Evolutionary conservation across 345 rosid species (phyloP).

Genomic region (Ailanthus altissimus): DNA sequence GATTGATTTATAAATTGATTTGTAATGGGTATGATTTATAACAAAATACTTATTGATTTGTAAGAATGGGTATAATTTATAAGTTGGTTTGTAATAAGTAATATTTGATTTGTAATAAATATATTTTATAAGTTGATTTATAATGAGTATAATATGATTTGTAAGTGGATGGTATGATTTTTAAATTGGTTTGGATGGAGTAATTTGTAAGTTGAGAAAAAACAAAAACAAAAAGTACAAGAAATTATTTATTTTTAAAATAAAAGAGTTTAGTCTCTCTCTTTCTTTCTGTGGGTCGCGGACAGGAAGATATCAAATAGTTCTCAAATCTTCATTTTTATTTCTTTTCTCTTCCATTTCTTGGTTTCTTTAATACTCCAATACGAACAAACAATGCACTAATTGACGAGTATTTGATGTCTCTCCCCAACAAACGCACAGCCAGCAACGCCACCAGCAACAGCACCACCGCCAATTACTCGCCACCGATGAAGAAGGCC

Average conservation of each 20-base stretch:
- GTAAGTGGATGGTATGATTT: too few species aligned
- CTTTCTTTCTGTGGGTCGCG: not conserved
- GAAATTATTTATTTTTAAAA: too few species aligned
- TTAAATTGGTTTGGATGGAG: too few species aligned
- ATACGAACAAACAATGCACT: constrained; percentile 31
- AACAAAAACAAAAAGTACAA: not conserved
- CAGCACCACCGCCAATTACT: constrained; percentile 20
- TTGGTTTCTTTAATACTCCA: not conserved
- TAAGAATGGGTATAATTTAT: too few species aligned
- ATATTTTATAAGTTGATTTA: too few species aligned
- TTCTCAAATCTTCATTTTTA: not conserved
- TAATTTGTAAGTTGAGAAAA: not conserved
- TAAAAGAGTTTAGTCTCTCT: not conserved
- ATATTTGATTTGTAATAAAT: too few species aligned
- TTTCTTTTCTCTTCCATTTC: constrained; percentile 11
- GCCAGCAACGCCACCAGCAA: constrained; percentile 31
- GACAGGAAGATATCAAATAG: not conserved
- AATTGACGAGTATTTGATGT: constrained; percentile 51
- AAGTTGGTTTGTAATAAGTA: too few species aligned
- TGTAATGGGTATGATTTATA: too few species aligned
- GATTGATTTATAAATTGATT: too few species aligned
- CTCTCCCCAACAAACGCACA: constrained; percentile 87
- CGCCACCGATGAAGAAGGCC: constrained; percentile 65
- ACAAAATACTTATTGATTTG: too few species aligned
- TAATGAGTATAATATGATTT: too few species aligned